These are phyloP conservation scores for Viola pubescens DNA, from an alignment of 441 rosid genomes.

Conservation along the genomic window DNA sequence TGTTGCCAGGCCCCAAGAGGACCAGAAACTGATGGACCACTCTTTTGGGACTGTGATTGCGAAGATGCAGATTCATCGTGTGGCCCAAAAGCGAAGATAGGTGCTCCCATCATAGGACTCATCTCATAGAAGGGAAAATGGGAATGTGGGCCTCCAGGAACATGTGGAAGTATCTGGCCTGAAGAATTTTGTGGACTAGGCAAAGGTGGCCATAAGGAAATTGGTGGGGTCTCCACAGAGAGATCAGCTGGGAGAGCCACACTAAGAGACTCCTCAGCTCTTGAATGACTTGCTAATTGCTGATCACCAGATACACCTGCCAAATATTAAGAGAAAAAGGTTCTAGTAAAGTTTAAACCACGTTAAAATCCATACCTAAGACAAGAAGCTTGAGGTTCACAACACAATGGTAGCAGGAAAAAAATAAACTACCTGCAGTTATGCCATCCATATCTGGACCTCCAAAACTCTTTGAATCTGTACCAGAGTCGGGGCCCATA, in stretches of 20 bases:
- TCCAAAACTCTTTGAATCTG: conserved; percentile 53
- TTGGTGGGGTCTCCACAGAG: conserved; percentile 79
- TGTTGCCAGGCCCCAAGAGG: conserved; percentile 76
- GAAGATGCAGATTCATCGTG: conserved; percentile 61
- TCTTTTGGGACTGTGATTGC: conserved; percentile 74
- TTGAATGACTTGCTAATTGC: conserved; percentile 48
- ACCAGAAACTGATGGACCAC: conserved; percentile 48
- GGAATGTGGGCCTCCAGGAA: conserved; percentile 68
- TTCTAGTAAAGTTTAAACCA: background rate
- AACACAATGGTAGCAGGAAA: conserved; percentile 3
- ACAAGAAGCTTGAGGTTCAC: conserved; percentile 3
- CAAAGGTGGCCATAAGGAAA: conserved; percentile 71
- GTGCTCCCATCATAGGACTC: conserved; percentile 85
- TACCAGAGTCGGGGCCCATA: conserved; percentile 37
- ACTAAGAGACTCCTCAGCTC: conserved; percentile 74
- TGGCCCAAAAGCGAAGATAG: conserved; percentile 83
- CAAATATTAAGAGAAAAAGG: conserved; percentile 15
- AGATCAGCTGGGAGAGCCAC: conserved; percentile 97
- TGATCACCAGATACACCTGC: conserved; percentile 50
- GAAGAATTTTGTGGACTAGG: conserved; percentile 73
- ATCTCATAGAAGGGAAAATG: conserved; percentile 92
- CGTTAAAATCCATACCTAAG: background rate
- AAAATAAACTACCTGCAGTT: conserved; percentile 27
- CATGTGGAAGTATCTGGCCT: conserved; percentile 77
- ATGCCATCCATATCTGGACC: conserved; percentile 40